Conservation (phyloP, 768 basidiomycete genomes). For the Pleurotus eryngii region DNA sequence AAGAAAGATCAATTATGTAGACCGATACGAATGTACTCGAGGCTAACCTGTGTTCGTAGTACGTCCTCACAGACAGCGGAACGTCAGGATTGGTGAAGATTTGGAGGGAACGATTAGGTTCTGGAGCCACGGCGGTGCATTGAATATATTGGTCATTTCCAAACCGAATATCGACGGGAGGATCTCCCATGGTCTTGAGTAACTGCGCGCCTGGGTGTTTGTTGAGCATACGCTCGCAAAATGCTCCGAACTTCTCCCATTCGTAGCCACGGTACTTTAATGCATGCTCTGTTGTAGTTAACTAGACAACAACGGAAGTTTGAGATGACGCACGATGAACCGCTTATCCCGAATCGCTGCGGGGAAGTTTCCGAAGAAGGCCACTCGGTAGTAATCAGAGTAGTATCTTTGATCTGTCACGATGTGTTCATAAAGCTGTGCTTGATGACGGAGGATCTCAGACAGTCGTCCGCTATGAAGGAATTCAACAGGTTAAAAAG, state of each 20-base stretch:
- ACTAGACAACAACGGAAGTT: background rate
- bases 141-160: slow-evolving; percentile 85
- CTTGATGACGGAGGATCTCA: slow-evolving; percentile 84
- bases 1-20: background rate
- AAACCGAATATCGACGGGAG: slow-evolving; percentile 75
- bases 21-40: background rate
- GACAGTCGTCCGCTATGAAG: slow-evolving; percentile 68
- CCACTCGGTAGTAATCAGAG: slow-evolving; percentile 90
- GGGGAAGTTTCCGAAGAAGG: slow-evolving; percentile 92
- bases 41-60: slow-evolving; percentile 80
- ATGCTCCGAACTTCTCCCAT: slow-evolving; percentile 89
- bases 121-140: slow-evolving; percentile 80
- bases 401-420: slow-evolving; percentile 81
- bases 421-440: slow-evolving; percentile 84
- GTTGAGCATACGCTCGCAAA: slow-evolving; percentile 88
- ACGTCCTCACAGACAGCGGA: slow-evolving; percentile 71
- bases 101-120: slow-evolving; percentile 72
- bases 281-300: no score
- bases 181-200: slow-evolving; percentile 69
- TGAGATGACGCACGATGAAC: slow-evolving; percentile 64
- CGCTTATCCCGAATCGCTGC: slow-evolving; percentile 82
- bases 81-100: slow-evolving; percentile 88
- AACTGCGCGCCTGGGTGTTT: slow-evolving; percentile 86
- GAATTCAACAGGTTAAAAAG: slow-evolving; percentile 9
- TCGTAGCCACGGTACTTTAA: slow-evolving; percentile 87